A percentile compares a stretch with the other conserved stretches of the same genome.
These are phyloP conservation scores for Pseudogymnoascus sp. DNA, from an alignment of 2,329 filamentous ascomycete species.

Conservation along the genomic window DNA sequence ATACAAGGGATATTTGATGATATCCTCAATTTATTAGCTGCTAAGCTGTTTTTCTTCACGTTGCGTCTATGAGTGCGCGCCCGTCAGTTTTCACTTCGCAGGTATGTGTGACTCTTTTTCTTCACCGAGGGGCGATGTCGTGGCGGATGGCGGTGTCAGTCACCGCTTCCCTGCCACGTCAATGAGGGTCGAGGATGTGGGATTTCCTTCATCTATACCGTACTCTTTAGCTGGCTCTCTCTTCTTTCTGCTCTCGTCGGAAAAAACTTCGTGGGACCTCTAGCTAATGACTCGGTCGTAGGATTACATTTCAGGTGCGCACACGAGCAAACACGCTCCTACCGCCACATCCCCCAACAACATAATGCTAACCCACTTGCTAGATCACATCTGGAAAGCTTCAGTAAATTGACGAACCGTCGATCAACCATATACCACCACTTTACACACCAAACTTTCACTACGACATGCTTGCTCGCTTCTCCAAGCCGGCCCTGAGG, in stretches of 20 bases:
- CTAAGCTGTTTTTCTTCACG: not conserved
- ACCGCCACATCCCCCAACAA: constrained; percentile 16
- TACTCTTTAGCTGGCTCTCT: not conserved
- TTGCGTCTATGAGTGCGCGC: constrained; percentile 66
- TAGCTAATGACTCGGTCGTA: constrained; percentile 25
- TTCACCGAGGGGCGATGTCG: not conserved
- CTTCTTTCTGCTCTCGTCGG: constrained; percentile 3
- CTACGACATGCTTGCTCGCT: constrained; percentile 51
- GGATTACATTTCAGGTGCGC: constrained; percentile 70
- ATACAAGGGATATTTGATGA: not conserved
- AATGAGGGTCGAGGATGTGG: not conserved
- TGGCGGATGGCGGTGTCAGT: not conserved
- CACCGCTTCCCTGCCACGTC: not conserved
- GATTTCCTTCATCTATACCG: not conserved
- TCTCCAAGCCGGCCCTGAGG: constrained; percentile 44
- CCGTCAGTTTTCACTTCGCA: constrained; percentile 80
- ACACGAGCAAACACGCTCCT: constrained; percentile 13
- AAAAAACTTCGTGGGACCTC: constrained; percentile 1
- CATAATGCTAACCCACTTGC: constrained; percentile 14
- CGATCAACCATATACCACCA: constrained; percentile 13
- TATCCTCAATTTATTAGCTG: constrained; percentile 1
- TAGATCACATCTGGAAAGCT: constrained; percentile 38
- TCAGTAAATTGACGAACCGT: constrained; percentile 30
- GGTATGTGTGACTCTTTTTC: constrained; percentile 40
- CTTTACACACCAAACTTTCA: constrained; percentile 16